Conservation (phyloP, 805 yeast genomes). For the Saturnispora galanensis region DNA sequence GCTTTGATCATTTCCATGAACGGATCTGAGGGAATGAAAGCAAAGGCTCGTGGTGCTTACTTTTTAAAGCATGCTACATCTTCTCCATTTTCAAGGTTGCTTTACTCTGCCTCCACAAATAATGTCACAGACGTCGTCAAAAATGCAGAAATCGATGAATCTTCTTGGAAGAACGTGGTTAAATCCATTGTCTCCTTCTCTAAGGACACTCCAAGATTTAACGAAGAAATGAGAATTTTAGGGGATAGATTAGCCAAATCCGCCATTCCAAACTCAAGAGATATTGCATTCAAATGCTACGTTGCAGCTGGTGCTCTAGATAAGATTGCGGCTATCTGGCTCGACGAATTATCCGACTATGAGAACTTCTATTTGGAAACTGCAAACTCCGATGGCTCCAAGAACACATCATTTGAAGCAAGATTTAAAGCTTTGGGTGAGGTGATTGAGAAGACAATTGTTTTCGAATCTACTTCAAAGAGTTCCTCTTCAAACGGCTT, state of each 20-base stretch:
- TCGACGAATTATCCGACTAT: slow-evolving; percentile 46
- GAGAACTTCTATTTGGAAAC: slow-evolving; percentile 36
- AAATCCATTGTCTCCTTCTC: slow-evolving; percentile 51
- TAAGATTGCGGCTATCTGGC: slow-evolving; percentile 75
- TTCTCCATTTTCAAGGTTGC: slow-evolving; percentile 58
- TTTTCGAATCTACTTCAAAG: slow-evolving; percentile 48
- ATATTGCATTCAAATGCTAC: slow-evolving; percentile 68
- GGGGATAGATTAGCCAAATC: slow-evolving; percentile 66
- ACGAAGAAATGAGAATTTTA: slow-evolving; percentile 46
- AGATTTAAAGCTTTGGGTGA: slow-evolving; percentile 72
- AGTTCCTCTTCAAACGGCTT: slow-evolving; percentile 33
- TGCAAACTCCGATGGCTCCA: slow-evolving; percentile 31
- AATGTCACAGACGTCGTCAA: slow-evolving; percentile 59
- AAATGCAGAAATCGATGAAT: slow-evolving; percentile 50
- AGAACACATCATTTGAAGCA: slow-evolving; percentile 62
- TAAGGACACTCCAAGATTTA: slow-evolving; percentile 36
- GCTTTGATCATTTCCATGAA: slow-evolving; percentile 75
- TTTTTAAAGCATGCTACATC: slow-evolving; percentile 45
- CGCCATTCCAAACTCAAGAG: slow-evolving; percentile 37
- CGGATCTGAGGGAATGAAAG: slow-evolving; percentile 51
- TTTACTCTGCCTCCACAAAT: slow-evolving; percentile 52
- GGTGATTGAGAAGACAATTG: slow-evolving; percentile 75
- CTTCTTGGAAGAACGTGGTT: slow-evolving; percentile 80
- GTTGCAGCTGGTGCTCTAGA: slow-evolving; percentile 75
- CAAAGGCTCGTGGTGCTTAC: slow-evolving; percentile 62